Percentiles rank a stretch among this genome's conserved stretches.
Evolutionary conservation across 2,329 filamentous ascomycete genomes (phyloP).

Genomic region (Didymellaceae sp.): DNA sequence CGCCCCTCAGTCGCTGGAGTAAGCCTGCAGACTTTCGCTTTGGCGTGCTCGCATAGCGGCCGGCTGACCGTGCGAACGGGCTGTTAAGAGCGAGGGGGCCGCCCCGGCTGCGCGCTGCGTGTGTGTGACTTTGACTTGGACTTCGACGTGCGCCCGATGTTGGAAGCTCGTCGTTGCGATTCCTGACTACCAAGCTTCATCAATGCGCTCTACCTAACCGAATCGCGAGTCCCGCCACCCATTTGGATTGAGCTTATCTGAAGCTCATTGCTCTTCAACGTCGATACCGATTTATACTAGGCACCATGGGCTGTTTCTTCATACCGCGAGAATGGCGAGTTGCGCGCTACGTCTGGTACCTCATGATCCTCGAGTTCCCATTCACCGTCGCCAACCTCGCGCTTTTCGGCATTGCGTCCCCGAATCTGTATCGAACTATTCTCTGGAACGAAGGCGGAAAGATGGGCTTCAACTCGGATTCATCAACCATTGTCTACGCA

Average conservation of each 20-base stretch:
- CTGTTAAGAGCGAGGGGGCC: slow-evolving; percentile 32
- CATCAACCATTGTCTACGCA: slow-evolving; percentile 72
- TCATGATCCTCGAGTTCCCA: slow-evolving; percentile 71
- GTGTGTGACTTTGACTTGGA: slow-evolving; percentile 14
- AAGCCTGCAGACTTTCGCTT: slow-evolving; percentile 17
- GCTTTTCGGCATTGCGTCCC: slow-evolving; percentile 75
- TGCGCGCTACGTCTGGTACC: slow-evolving; percentile 58
- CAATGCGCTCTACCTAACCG: slow-evolving; percentile 16
- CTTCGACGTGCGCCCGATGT: slow-evolving; percentile 21
- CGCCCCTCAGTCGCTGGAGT: slow-evolving; percentile 26
- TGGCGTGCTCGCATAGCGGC: slow-evolving; percentile 22
- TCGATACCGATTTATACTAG: neutral
- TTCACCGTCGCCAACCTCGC: slow-evolving; percentile 71
- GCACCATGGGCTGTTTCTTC: slow-evolving; percentile 52
- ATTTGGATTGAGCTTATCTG: slow-evolving; percentile 17
- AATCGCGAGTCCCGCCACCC: slow-evolving; percentile 14
- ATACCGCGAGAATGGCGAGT: slow-evolving; percentile 62
- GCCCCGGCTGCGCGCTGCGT: slow-evolving; percentile 21
- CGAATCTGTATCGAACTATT: slow-evolving; percentile 73
- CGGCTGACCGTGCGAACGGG: slow-evolving; percentile 24
- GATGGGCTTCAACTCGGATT: slow-evolving; percentile 76
- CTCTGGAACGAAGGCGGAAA: slow-evolving; percentile 76
- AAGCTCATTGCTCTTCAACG: slow-evolving; percentile 1
- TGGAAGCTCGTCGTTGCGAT: slow-evolving; percentile 15
- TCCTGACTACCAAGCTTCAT: slow-evolving; percentile 7